These are phyloP conservation scores for Elsinoe necatrix DNA, from an alignment of 2,329 filamentous ascomycete genomes.

Conservation along the genomic window DNA sequence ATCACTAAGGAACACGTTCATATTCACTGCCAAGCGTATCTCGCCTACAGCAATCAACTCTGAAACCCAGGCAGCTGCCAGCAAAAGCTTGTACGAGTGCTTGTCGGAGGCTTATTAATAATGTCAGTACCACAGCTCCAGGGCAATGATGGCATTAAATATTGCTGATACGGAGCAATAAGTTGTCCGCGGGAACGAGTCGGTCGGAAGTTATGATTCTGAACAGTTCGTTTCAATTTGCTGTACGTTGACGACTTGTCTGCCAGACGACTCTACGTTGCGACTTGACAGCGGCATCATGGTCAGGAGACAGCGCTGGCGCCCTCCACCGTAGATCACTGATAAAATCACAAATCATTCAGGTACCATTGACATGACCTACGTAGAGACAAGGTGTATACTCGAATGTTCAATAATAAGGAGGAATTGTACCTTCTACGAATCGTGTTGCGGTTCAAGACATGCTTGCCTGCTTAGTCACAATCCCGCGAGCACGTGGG, in stretches of 20 bases:
- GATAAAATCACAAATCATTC: no score
- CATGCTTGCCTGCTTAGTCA: neutral
- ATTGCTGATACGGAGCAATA: conserved; percentile 2
- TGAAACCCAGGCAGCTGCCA: conserved; percentile 8
- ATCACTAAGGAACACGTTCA: conserved; percentile 9
- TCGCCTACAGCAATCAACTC: conserved; percentile 2
- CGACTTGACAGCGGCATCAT: no score
- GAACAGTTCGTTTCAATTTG: no score
- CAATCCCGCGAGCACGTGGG: neutral
- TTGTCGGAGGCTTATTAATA: neutral
- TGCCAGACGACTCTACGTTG: no score
- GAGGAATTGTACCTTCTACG: no score
- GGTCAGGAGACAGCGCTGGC: no score
- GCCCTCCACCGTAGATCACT: no score
- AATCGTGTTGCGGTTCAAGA: no score
- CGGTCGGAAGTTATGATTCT: neutral
- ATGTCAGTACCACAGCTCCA: neutral
- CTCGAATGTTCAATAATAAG: no score
- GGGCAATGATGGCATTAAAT: neutral
- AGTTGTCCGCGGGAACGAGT: neutral
- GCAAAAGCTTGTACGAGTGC: neutral
- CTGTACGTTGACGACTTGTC: no score
- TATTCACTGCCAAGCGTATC: conserved; percentile 7
- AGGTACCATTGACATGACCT: no score
- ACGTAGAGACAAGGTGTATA: no score